Evolutionary conservation across 2,329 filamentous ascomycete genomes (phyloP).

Genomic region (Cladosporium sp.): DNA sequence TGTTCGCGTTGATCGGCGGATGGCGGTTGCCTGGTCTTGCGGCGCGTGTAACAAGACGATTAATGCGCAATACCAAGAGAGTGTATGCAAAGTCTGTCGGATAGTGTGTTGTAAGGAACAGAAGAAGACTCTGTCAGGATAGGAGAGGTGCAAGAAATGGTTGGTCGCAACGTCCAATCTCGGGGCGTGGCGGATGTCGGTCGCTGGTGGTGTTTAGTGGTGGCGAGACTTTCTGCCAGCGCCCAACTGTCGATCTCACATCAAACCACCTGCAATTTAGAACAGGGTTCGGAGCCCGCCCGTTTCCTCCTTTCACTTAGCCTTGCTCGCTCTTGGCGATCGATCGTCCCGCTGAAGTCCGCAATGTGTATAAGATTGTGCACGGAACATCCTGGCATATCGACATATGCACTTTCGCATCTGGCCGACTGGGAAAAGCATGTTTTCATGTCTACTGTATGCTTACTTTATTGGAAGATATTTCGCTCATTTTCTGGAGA

Average conservation of each 20-base stretch:
- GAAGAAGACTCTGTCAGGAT: not conserved
- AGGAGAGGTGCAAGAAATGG: not conserved
- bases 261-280: not conserved
- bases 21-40: not conserved
- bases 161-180: constrained; percentile 12
- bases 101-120: not conserved
- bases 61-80: constrained; percentile 1
- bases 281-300: constrained; percentile 16
- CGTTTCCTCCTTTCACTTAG: not conserved
- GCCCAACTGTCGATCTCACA: constrained; percentile 2
- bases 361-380: not conserved
- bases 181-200: constrained; percentile 7
- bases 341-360: constrained; percentile 14
- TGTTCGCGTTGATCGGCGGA: not conserved
- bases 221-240: constrained; percentile 19
- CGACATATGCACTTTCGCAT: constrained; percentile 8
- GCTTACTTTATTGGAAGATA: too few species aligned
- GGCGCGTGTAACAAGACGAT: not conserved
- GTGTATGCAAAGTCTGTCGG: not conserved
- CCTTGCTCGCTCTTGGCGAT: constrained; percentile 10
- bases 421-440: not conserved
- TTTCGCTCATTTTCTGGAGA: not conserved
- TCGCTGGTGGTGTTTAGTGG: constrained; percentile 6
- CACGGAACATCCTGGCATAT: not conserved
- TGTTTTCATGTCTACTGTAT: not conserved